Evolutionary conservation across 2,329 filamentous ascomycete species (phyloP).

Genomic region (Fusarium denticulatum): DNA sequence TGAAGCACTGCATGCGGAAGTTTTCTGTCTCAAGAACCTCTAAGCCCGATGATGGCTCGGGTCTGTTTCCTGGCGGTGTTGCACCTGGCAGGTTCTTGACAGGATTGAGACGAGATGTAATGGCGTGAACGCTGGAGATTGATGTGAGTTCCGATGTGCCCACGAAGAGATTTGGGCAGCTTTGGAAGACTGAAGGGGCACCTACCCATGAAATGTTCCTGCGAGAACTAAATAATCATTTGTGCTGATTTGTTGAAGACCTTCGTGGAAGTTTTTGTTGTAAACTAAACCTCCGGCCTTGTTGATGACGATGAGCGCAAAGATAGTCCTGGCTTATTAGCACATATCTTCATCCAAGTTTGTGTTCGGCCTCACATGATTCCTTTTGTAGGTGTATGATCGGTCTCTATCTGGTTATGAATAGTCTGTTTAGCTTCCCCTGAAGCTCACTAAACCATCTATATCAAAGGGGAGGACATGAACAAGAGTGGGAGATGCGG

Average conservation of each 20-base stretch:
- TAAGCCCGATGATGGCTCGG: constrained; percentile 77
- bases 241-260: constrained; percentile 85
- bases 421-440: constrained; percentile 18
- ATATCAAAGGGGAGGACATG: constrained; percentile 32
- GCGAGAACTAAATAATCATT: constrained; percentile 98
- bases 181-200: background rate
- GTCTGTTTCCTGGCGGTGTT: constrained; percentile 58
- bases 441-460: constrained; percentile 38
- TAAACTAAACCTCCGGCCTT: constrained; percentile 97
- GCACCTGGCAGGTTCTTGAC: constrained; percentile 52
- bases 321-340: constrained; percentile 77
- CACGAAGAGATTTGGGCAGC: constrained; percentile 1
- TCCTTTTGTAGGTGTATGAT: constrained; percentile 8
- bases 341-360: background rate
- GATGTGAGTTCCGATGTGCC: constrained; percentile 10
- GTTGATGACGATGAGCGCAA: constrained; percentile 96
- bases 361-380: constrained; percentile 26
- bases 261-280: constrained; percentile 91
- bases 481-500: constrained; percentile 26
- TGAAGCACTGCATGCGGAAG: constrained; percentile 96
- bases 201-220: constrained; percentile 93
- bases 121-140: constrained; percentile 70
- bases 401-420: constrained; percentile 4
- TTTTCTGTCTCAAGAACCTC: constrained; percentile 94
- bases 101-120: constrained; percentile 71